Percentiles rank a stretch among this genome's conserved stretches.
These are phyloP conservation scores for Chamaenerion angustifolium DNA, from an alignment of 345 rosid species.

Conservation along the genomic window DNA sequence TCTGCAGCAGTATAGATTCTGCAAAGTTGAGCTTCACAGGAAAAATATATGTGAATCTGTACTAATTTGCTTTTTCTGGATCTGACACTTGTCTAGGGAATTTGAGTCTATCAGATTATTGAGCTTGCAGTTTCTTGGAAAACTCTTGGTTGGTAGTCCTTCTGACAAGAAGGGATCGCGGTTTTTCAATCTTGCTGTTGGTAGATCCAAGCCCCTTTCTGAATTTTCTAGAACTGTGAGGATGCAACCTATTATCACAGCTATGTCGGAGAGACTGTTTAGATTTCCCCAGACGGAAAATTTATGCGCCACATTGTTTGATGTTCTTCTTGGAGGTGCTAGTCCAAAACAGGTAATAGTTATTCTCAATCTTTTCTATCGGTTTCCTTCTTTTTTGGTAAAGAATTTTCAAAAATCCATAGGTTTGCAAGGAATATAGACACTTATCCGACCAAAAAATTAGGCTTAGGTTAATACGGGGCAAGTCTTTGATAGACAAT, in stretches of 20 bases:
- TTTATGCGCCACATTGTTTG: constrained; percentile 83
- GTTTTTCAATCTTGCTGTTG: constrained; percentile 69
- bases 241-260: constrained; percentile 55
- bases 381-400: background rate
- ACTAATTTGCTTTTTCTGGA: constrained; percentile 2
- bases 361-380: constrained; percentile 7
- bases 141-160: constrained; percentile 75
- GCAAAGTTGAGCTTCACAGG: background rate
- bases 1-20: too few relatives aligned
- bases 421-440: background rate
- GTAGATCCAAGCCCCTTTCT: constrained; percentile 50
- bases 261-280: constrained; percentile 66
- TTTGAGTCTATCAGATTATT: constrained; percentile 81
- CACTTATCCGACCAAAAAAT: background rate
- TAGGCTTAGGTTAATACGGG: too few relatives aligned
- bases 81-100: constrained; percentile 36
- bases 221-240: constrained; percentile 50
- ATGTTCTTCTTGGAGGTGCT: constrained; percentile 97
- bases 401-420: background rate
- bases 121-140: constrained; percentile 89
- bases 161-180: constrained; percentile 75
- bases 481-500: too few relatives aligned
- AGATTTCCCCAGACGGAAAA: constrained; percentile 70
- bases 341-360: constrained; percentile 83
- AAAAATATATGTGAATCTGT: background rate